Conservation (phyloP, 2,329 filamentous ascomycete species). For the Nigrospora sphaerica region DNA sequence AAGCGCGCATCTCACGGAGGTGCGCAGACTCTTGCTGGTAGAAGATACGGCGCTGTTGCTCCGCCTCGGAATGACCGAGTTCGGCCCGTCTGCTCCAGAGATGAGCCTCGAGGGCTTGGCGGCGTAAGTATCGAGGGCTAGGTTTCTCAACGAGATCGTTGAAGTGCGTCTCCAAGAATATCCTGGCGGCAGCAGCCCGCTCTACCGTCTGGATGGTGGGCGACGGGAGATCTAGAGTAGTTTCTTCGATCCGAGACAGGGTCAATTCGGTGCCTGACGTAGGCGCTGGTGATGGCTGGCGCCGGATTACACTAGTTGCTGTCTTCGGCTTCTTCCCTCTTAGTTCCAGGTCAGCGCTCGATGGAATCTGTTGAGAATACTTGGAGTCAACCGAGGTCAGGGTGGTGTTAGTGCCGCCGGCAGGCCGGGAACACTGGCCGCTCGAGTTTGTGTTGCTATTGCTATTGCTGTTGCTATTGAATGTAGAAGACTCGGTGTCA, state of each 20-base stretch:
- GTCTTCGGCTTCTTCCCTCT: conserved; percentile 17
- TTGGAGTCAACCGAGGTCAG: conserved; percentile 36
- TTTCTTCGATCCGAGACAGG: conserved; percentile 15
- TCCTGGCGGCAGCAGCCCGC: conserved; percentile 70
- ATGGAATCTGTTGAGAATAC: conserved; percentile 14
- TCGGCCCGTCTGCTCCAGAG: conserved; percentile 46
- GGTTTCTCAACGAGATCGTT: conserved; percentile 56
- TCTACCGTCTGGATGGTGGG: conserved; percentile 59
- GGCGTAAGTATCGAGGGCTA: conserved; percentile 54
- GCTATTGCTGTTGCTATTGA: conserved; percentile 17
- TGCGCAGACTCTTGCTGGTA: conserved; percentile 63
- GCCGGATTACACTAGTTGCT: conserved; percentile 16
- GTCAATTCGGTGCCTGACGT: conserved; percentile 18
- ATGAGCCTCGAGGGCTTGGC: conserved; percentile 54
- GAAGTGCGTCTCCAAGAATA: conserved; percentile 81
- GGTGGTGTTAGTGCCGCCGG: conserved; percentile 20
- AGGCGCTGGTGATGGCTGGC: conserved; percentile 11
- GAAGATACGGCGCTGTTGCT: conserved; percentile 51
- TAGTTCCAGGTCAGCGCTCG: conserved; percentile 18
- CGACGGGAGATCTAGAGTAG: conserved; percentile 2
- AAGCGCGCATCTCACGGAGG: conserved; percentile 62
- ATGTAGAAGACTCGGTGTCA: conserved; percentile 12
- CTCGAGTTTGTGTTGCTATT: conserved; percentile 14
- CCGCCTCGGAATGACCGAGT: conserved; percentile 47
- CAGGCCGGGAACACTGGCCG: conserved; percentile 17